Evolutionary conservation across 2,329 filamentous ascomycete species (phyloP), one percentile per base, ranked within the genome.

Genomic region (Triangularia setosa): DNA sequence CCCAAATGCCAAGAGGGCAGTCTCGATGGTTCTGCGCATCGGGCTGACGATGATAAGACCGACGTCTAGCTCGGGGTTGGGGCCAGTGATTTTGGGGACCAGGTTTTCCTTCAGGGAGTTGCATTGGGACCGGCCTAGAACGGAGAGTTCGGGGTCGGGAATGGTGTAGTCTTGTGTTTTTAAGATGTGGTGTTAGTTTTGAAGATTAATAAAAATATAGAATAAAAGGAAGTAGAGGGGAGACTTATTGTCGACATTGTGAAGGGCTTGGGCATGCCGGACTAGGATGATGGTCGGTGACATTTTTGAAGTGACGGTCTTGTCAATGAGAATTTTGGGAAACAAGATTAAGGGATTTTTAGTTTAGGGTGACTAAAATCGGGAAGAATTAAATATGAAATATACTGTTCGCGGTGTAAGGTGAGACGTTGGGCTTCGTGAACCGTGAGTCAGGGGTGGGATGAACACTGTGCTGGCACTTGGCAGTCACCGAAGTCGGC

Each of bases 211-310:
- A 27, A 27, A 27, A 28, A 30, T 18, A 5, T 12, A 4, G 8
- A 18, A 3, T 14, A 11, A 23, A 18, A 11, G 18, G 35, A n/a
- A 18, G 3, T n/a, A 8, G 21, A n/a, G 58, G 62, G 55, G 60
- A 60, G 25, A 82, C 83, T 77, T 78, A 85, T 85, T 74, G 58
- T 76, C 72, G 14, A 78, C 75, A 65, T 87, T 87, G 73, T 87
- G 84, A n/a, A 80, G 72, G 8, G 81, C 84, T 76, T 98, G 91
- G 16, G 91, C 94, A 82, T 98, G 94, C 70, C 94, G 90, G 72
- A 97, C 89, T 72, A 98, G 82, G 69, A 98, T 90, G 65, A 97
- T 71, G 0, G 79, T 84, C 0, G 83, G 83, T 60, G 83, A 72
- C 84, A 86, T 86, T 21, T 18, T 63, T n/a, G n/a, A n/a, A n/a